Percentiles rank a stretch among this genome's conserved stretches.
These are phyloP conservation scores for Erigeron philadelphicus DNA, from an alignment of 140 eudicot genomes.

Conservation along the genomic window DNA sequence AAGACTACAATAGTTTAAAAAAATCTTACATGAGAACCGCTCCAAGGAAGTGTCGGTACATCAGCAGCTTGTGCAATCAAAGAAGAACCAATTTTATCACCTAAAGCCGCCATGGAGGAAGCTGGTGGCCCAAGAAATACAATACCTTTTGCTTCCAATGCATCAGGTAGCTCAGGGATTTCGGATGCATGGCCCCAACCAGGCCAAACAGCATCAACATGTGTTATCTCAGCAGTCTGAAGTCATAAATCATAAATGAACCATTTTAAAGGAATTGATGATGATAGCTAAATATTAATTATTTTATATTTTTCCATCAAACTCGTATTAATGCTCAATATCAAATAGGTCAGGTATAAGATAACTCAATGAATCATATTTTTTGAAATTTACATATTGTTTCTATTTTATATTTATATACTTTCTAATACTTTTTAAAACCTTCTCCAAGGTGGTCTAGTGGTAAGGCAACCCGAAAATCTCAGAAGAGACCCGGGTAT, in stretches of 20 bases:
- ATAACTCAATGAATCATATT: too few relatives aligned
- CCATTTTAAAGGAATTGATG: neutral
- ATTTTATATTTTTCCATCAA: neutral
- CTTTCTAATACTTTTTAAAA: too few relatives aligned
- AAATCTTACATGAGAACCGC: constrained; percentile 80
- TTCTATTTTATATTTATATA: too few relatives aligned
- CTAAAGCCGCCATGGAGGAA: constrained; percentile 86
- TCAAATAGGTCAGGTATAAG: too few relatives aligned
- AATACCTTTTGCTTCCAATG: constrained; percentile 76
- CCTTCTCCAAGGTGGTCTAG: too few relatives aligned
- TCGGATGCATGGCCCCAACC: constrained; percentile 99
- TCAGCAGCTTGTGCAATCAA: constrained; percentile 95
- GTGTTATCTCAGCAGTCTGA: constrained; percentile 92
- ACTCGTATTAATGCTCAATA: too few relatives aligned
- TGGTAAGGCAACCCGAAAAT: too few relatives aligned
- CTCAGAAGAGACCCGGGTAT: too few relatives aligned
- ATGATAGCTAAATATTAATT: neutral
- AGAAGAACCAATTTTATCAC: constrained; percentile 95
- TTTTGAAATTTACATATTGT: too few relatives aligned
- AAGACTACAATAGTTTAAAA: neutral
- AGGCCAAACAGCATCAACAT: constrained; percentile 99
- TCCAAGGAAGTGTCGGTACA: constrained; percentile 99
- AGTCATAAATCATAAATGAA: neutral
- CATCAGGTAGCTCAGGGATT: constrained; percentile 92
- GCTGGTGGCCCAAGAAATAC: constrained; percentile 94